Percentiles rank a stretch among this genome's conserved stretches.
phyloP scores from a whole-genome alignment of 2,329 filamentous ascomycete genomes.

The Calonectria fujianensis region DNA sequence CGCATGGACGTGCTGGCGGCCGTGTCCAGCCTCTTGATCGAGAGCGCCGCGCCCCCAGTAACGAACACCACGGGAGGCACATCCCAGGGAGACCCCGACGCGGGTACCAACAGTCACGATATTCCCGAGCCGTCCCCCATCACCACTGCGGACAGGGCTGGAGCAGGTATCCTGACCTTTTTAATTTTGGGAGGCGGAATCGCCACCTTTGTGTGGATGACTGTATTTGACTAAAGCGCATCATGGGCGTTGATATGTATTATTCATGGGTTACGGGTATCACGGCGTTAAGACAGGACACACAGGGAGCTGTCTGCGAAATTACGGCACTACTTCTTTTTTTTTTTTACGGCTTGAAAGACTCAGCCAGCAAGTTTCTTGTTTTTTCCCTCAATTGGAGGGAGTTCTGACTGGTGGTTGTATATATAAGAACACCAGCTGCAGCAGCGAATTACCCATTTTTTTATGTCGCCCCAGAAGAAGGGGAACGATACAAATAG shows the following conservation, averaged over 20 bases:
- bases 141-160: conserved; percentile 67
- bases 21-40: conserved; percentile 70
- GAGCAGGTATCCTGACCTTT: conserved; percentile 70
- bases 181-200: conserved; percentile 64
- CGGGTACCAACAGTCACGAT: conserved; percentile 60
- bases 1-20: conserved; percentile 75
- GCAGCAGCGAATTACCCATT: background rate
- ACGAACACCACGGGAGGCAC: conserved; percentile 72
- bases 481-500: conserved; percentile 15
- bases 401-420: conserved; percentile 11
- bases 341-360: conserved; percentile 14
- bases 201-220: conserved; percentile 73
- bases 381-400: background rate
- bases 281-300: conserved; percentile 19
- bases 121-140: conserved; percentile 58
- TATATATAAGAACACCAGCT: background rate
- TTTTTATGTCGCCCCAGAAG: conserved; percentile 9
- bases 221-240: conserved; percentile 55
- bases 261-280: conserved; percentile 11
- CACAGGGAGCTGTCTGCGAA: conserved; percentile 2
- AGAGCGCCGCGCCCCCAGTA: conserved; percentile 62
- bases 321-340: background rate
- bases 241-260: conserved; percentile 18
- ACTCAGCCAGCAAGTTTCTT: background rate
- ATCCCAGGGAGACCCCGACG: conserved; percentile 64